Percentiles rank a stretch among this genome's conserved stretches.
These are phyloP conservation scores for Plasmodium fragile DNA, from an alignment of 169 alveolate species.

Conservation along the genomic window DNA sequence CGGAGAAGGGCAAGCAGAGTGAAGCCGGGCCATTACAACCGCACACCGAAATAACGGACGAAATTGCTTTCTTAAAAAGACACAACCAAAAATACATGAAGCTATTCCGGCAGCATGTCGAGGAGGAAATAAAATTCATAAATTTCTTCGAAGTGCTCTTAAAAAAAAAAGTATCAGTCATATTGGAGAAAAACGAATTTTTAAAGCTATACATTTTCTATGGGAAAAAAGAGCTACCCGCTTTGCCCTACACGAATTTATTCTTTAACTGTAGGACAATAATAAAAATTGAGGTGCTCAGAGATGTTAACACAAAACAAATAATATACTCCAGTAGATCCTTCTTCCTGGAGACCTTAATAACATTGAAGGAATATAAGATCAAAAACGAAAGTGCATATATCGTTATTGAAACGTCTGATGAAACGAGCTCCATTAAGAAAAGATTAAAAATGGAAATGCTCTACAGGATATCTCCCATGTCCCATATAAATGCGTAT, in stretches of 20 bases:
- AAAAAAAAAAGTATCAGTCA: constrained; percentile 25
- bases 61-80: constrained; percentile 17
- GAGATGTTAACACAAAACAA: constrained; percentile 59
- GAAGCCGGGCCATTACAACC: not conserved
- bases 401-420: constrained; percentile 40
- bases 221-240: constrained; percentile 44
- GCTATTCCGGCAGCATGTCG: constrained; percentile 37
- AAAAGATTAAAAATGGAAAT: constrained; percentile 71
- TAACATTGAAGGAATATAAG: constrained; percentile 64
- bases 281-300: constrained; percentile 58
- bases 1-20: not conserved
- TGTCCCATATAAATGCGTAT: constrained; percentile 69
- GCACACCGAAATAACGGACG: constrained; percentile 11
- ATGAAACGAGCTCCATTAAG: constrained; percentile 55
- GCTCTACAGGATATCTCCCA: constrained; percentile 48
- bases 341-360: constrained; percentile 60
- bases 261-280: constrained; percentile 64
- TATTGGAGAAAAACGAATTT: constrained; percentile 33
- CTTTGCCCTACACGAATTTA: constrained; percentile 27
- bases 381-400: constrained; percentile 60
- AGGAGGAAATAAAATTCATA: constrained; percentile 49
- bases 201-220: constrained; percentile 55
- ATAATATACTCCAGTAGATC: constrained; percentile 68
- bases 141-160: constrained; percentile 46
- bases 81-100: constrained; percentile 47